These are phyloP conservation scores for Arthrobotrys musiformis DNA, from an alignment of 2,329 filamentous ascomycete genomes.

Conservation along the genomic window DNA sequence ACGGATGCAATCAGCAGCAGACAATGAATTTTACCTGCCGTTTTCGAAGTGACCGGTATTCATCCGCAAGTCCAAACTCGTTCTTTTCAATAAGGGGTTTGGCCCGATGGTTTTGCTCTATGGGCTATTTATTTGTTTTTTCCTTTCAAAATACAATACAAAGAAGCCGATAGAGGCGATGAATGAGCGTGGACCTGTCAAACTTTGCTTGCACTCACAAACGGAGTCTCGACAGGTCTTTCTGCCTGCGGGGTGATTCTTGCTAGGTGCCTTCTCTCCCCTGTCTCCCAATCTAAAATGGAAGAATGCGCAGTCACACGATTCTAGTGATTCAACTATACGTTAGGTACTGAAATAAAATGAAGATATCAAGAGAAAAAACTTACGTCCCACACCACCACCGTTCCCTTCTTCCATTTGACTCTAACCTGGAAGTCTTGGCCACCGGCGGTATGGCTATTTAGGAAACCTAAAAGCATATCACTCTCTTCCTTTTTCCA, in stretches of 20 bases:
- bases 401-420: slow-evolving; percentile 80
- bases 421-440: slow-evolving; percentile 79
- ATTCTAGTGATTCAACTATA: slow-evolving; percentile 33
- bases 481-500: slow-evolving; percentile 90
- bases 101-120: too few relatives aligned
- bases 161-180: neutral
- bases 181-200: neutral
- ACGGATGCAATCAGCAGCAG: neutral
- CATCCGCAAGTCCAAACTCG: neutral
- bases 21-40: neutral
- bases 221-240: slow-evolving; percentile 40
- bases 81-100: neutral
- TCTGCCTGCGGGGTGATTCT: slow-evolving; percentile 86
- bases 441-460: slow-evolving; percentile 76
- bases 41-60: neutral
- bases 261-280: slow-evolving; percentile 80
- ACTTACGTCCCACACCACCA: slow-evolving; percentile 79
- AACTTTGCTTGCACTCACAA: neutral
- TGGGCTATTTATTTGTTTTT: neutral
- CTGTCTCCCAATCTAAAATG: slow-evolving; percentile 82
- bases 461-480: slow-evolving; percentile 79
- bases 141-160: too few relatives aligned
- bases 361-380: neutral
- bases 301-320: slow-evolving; percentile 79
- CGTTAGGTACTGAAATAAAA: neutral